Evolutionary conservation across 2,329 filamentous ascomycete genomes (phyloP).

Genomic region (Madurella mycetomatis): DNA sequence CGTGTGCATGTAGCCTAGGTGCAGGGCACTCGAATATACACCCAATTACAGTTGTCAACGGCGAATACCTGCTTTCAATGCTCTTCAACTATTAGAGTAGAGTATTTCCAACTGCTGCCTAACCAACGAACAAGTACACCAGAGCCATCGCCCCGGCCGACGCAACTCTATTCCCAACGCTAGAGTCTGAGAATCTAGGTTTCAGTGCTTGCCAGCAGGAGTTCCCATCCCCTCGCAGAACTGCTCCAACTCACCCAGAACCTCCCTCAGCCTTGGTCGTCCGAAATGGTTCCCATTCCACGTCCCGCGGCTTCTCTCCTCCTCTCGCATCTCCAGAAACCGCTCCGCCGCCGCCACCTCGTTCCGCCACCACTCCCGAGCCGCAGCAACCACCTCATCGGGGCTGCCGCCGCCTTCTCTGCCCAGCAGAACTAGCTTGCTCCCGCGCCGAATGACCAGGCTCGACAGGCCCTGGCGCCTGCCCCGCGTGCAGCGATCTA

Average conservation of each 20-base stretch:
- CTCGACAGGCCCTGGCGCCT: conserved; percentile 42
- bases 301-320: conserved; percentile 34
- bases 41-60: too few relatives aligned
- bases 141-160: background rate
- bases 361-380: conserved; percentile 44
- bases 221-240: background rate
- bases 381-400: conserved; percentile 30
- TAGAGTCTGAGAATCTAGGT: background rate
- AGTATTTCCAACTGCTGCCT: too few relatives aligned
- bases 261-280: conserved; percentile 44
- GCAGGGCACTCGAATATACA: too few relatives aligned
- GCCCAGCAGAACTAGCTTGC: conserved; percentile 42
- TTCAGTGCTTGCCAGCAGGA: background rate
- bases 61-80: too few relatives aligned
- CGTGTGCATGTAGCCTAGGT: too few relatives aligned
- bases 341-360: conserved; percentile 46
- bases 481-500: conserved; percentile 50
- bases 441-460: conserved; percentile 41
- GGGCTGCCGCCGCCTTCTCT: conserved; percentile 31
- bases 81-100: too few relatives aligned
- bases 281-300: conserved; percentile 50
- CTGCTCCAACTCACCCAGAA: conserved; percentile 27
- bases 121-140: background rate
- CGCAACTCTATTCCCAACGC: background rate
- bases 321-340: conserved; percentile 41